phyloP scores from a whole-genome alignment of 768 basidiomycete genomes.

The Pleurotus citrinopileatus region DNA sequence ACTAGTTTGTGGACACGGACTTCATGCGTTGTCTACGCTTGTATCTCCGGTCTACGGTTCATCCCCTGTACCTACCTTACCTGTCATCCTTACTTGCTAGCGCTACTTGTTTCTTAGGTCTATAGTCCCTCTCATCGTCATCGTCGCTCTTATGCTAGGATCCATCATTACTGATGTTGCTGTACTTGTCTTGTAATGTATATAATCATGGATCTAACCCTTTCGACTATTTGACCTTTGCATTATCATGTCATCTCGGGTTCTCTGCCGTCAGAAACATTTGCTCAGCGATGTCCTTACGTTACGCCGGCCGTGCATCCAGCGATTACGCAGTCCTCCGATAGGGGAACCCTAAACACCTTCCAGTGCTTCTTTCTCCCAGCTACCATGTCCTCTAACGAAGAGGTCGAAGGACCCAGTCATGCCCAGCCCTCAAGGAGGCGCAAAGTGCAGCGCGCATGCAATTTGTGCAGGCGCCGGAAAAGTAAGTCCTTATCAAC shows the following conservation, averaged over 20 bases:
- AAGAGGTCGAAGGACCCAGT: not conserved
- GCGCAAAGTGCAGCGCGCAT: slow-evolving; percentile 42
- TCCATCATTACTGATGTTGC: not conserved
- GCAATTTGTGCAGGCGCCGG: slow-evolving; percentile 71
- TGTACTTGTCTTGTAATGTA: slow-evolving; percentile 9
- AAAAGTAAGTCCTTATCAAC: too few relatives aligned
- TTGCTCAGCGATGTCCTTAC: too few relatives aligned
- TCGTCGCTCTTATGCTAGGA: slow-evolving; percentile 5
- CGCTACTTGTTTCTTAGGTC: not conserved
- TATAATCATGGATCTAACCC: not conserved
- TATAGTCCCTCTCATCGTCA: not conserved
- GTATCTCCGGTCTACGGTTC: not conserved
- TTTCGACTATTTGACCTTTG: too few relatives aligned
- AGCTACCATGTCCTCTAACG: not conserved
- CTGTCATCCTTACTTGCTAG: not conserved
- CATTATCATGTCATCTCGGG: too few relatives aligned
- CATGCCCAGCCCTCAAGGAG: not conserved
- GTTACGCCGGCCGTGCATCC: too few relatives aligned
- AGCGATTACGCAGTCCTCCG: too few relatives aligned
- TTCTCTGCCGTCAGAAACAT: too few relatives aligned
- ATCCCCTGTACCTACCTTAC: not conserved
- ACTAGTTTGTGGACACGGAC: not conserved
- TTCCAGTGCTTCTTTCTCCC: not conserved
- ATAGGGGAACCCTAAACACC: too few relatives aligned
- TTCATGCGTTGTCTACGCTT: not conserved